Conservation (phyloP, 805 yeast species). For the Ogataea sp. region DNA sequence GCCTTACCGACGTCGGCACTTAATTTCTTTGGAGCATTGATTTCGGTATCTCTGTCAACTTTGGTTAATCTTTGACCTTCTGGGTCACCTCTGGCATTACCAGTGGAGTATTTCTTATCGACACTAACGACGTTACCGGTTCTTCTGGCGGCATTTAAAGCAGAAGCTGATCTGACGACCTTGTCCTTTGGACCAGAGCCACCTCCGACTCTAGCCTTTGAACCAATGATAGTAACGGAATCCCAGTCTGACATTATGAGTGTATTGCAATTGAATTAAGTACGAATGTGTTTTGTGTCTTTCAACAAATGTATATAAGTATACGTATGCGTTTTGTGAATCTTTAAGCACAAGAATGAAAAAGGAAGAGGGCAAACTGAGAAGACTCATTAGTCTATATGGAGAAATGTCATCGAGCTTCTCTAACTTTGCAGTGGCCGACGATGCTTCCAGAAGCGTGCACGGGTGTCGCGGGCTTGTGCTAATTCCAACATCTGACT, state of each 20-base stretch:
- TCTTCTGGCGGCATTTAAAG: constrained; percentile 91
- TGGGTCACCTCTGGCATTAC: constrained; percentile 57
- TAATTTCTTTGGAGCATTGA: constrained; percentile 85
- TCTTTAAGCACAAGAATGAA: too few species aligned
- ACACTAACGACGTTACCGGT: constrained; percentile 81
- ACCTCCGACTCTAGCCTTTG: constrained; percentile 79
- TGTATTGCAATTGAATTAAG: too few species aligned
- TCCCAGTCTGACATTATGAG: constrained; percentile 72
- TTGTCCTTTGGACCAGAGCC: constrained; percentile 73
- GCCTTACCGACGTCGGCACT: constrained; percentile 82
- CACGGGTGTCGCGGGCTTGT: too few species aligned
- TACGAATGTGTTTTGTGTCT: too few species aligned
- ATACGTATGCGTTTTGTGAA: too few species aligned
- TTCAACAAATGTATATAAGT: neutral
- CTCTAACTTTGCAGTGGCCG: too few species aligned
- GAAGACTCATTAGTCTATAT: too few species aligned
- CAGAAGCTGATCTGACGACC: constrained; percentile 72
- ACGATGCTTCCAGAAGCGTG: too few species aligned
- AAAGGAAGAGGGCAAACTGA: too few species aligned
- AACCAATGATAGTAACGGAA: constrained; percentile 79
- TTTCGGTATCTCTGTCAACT: constrained; percentile 89
- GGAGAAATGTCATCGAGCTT: too few species aligned
- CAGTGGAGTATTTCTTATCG: constrained; percentile 81
- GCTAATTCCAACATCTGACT: too few species aligned
- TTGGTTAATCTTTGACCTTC: constrained; percentile 95